A percentile compares a stretch with the other conserved stretches of the same genome.
Evolutionary conservation across 2,329 filamentous ascomycete genomes (phyloP).

Genomic region (Xylaria sp.): DNA sequence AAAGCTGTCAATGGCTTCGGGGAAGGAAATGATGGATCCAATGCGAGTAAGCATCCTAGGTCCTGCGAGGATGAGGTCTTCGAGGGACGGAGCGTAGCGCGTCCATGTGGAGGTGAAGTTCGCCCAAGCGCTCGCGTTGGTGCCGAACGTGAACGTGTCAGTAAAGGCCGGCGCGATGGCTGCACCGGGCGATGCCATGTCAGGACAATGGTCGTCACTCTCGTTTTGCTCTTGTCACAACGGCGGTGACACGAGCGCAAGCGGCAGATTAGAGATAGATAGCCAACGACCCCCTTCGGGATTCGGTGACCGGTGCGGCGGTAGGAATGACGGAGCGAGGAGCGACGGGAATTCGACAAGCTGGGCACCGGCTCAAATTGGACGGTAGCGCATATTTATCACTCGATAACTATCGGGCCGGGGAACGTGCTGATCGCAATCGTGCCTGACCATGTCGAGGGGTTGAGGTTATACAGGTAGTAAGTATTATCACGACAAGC

Average conservation of each 20-base stretch:
- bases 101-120: slow-evolving; percentile 67
- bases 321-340: slow-evolving; percentile 17
- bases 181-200: slow-evolving; percentile 50
- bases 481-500: slow-evolving; percentile 6
- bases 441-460: slow-evolving; percentile 23
- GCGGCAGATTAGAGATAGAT: background rate
- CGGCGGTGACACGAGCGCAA: background rate
- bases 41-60: slow-evolving; percentile 75
- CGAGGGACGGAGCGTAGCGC: slow-evolving; percentile 71
- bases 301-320: slow-evolving; percentile 15
- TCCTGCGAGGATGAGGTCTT: slow-evolving; percentile 75
- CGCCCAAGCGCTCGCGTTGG: slow-evolving; percentile 61
- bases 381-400: slow-evolving; percentile 26
- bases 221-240: slow-evolving; percentile 4
- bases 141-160: slow-evolving; percentile 54
- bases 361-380: slow-evolving; percentile 26
- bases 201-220: slow-evolving; percentile 1
- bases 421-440: slow-evolving; percentile 10
- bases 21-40: slow-evolving; percentile 68
- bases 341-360: slow-evolving; percentile 10
- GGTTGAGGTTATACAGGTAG: background rate
- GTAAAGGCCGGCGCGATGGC: slow-evolving; percentile 46
- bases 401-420: background rate
- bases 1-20: slow-evolving; percentile 70
- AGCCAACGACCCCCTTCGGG: slow-evolving; percentile 3